Conservation (phyloP, 1,284 basidiomycete genomes). For the Puccinia horiana region DNA sequence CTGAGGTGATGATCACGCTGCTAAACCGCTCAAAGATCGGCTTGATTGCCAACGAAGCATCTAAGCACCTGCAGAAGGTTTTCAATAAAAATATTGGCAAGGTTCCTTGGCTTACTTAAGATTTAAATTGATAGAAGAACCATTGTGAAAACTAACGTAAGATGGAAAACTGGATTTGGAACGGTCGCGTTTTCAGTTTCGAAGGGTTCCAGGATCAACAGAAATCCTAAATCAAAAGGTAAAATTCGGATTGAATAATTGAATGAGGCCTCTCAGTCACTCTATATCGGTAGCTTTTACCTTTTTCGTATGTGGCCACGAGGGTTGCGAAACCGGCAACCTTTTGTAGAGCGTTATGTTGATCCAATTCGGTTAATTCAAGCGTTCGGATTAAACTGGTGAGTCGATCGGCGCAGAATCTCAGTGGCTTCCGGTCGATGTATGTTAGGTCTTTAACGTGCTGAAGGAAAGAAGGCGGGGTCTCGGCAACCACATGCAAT, state of each 20-base stretch:
- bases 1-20: constrained; percentile 97
- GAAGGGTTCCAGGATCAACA: constrained; percentile 96
- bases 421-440: constrained; percentile 91
- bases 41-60: constrained; percentile 95
- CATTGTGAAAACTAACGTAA: constrained; percentile 68
- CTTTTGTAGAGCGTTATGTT: constrained; percentile 87
- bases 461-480: constrained; percentile 94
- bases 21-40: constrained; percentile 98
- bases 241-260: background rate
- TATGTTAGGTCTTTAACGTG: constrained; percentile 99
- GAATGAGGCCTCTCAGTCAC: background rate
- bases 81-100: background rate
- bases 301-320: constrained; percentile 97
- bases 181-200: constrained; percentile 98
- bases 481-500: constrained; percentile 98
- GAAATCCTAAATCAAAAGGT: constrained; percentile 69
- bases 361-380: constrained; percentile 85
- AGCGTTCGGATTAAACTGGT: constrained; percentile 91
- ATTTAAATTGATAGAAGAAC: background rate
- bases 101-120: background rate
- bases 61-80: constrained; percentile 73
- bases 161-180: constrained; percentile 97
- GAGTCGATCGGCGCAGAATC: constrained; percentile 93
- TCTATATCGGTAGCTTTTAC: constrained; percentile 59
- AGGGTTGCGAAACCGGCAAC: constrained; percentile 94